Evolutionary conservation across 306 rosid species (phyloP).

Genomic region (Albizia julibrissin): DNA sequence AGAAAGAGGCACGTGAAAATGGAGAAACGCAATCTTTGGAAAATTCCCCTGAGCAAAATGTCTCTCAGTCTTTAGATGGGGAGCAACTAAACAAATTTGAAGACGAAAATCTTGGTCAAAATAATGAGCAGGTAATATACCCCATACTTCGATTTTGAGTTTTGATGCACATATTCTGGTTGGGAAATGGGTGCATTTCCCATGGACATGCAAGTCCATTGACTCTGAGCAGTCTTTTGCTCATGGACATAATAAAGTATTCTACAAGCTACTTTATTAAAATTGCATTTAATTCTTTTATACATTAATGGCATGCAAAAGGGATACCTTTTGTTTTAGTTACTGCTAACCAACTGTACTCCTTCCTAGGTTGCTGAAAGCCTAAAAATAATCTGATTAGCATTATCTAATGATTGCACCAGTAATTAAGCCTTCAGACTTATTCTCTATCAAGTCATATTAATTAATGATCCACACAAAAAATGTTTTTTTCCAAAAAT

Average conservation of each 20-base stretch:
- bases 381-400: neutral
- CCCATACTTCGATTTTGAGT: constrained; percentile 27
- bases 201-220: neutral
- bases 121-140: constrained; percentile 48
- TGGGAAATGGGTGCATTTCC: constrained; percentile 12
- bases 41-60: constrained; percentile 44
- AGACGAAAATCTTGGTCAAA: constrained; percentile 56
- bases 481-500: constrained; percentile 2
- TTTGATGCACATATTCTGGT: neutral
- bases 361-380: constrained; percentile 14
- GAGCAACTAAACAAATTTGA: constrained; percentile 50
- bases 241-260: constrained; percentile 18
- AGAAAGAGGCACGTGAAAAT: constrained; percentile 49
- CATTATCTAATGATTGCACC: constrained; percentile 26
- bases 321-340: constrained; percentile 3
- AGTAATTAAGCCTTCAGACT: neutral
- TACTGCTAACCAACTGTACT: neutral
- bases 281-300: neutral
- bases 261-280: constrained; percentile 11
- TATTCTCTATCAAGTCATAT: neutral
- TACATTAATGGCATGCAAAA: constrained; percentile 2
- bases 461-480: neutral
- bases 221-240: constrained; percentile 12
- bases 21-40: constrained; percentile 49
- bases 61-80: constrained; percentile 44